phyloP scores from a whole-genome alignment of 2,329 filamentous ascomycete species.

The Achaetomium macrosporum region DNA sequence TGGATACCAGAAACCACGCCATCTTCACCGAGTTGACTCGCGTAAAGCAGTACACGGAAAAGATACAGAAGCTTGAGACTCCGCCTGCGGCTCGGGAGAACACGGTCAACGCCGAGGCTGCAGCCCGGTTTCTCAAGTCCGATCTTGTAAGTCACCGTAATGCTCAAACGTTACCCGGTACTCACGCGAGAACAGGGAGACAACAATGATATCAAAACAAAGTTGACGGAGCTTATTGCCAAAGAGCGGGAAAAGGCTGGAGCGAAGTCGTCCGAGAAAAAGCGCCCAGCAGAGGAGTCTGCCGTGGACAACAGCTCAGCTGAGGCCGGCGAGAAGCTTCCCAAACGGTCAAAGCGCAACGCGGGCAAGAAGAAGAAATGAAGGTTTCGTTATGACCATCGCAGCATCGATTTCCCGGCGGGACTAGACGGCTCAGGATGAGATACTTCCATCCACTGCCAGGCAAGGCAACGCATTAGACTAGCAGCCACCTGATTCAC shows the following conservation, averaged over 20 bases:
- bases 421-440: not conserved
- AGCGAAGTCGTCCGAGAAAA: constrained; percentile 30
- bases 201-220: constrained; percentile 46
- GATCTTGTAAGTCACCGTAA: constrained; percentile 55
- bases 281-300: constrained; percentile 35
- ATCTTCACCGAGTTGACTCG: constrained; percentile 81
- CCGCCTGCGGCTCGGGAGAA: constrained; percentile 48
- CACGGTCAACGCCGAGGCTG: constrained; percentile 67
- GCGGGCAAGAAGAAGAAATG: constrained; percentile 21
- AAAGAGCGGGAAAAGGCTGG: constrained; percentile 33
- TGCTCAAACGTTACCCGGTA: not conserved
- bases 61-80: constrained; percentile 74
- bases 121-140: constrained; percentile 74
- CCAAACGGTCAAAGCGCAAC: constrained; percentile 21
- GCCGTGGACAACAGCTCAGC: constrained; percentile 14
- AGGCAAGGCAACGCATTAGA: not conserved
- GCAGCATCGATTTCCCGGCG: not conserved
- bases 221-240: constrained; percentile 50
- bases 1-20: constrained; percentile 76
- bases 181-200: constrained; percentile 35
- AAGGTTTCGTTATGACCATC: not conserved
- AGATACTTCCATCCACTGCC: not conserved
- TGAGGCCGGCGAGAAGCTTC: constrained; percentile 6
- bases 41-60: constrained; percentile 85
- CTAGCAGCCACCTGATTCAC: too few species aligned